Evolutionary conservation across 345 rosid species (phyloP).

Genomic region (Hibiscus trionum): DNA sequence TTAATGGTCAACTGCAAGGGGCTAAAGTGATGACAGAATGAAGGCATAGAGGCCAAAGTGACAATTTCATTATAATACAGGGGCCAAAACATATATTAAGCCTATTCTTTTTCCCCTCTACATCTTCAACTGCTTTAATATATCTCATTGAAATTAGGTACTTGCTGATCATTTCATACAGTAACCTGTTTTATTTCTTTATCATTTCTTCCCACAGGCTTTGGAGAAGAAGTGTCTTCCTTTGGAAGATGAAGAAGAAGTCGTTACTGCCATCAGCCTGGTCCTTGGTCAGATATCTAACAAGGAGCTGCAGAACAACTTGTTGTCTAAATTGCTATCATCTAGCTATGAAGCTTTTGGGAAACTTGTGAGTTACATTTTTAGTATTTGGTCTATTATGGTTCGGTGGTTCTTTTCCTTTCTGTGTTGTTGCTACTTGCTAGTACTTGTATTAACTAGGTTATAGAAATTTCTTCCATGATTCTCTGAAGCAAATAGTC

Average conservation of each 20-base stretch:
- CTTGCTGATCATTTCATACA: neutral
- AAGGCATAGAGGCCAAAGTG: too few species aligned
- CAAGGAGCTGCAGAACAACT: constrained; percentile 68
- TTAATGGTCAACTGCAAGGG: too few species aligned
- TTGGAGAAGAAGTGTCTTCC: constrained; percentile 70
- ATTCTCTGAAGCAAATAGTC: neutral
- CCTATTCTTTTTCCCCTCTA: neutral
- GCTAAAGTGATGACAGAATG: too few species aligned
- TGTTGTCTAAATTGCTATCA: constrained; percentile 73
- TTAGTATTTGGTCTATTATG: neutral
- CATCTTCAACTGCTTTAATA: neutral
- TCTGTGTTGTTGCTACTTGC: neutral
- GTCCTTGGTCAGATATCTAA: constrained; percentile 59
- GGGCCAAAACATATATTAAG: too few species aligned
- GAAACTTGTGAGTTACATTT: constrained; percentile 58
- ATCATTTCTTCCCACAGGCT: constrained; percentile 27
- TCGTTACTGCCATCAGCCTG: constrained; percentile 62
- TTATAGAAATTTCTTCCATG: neutral
- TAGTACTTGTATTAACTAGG: neutral
- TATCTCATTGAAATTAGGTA: neutral
- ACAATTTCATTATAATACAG: too few species aligned
- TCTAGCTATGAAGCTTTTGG: constrained; percentile 76
- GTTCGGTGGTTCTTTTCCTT: constrained; percentile 12
- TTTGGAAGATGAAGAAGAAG: constrained; percentile 89
- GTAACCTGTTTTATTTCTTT: neutral